phyloP scores from a whole-genome alignment of 2,329 filamentous ascomycete species.

The Diatrype stigma region DNA sequence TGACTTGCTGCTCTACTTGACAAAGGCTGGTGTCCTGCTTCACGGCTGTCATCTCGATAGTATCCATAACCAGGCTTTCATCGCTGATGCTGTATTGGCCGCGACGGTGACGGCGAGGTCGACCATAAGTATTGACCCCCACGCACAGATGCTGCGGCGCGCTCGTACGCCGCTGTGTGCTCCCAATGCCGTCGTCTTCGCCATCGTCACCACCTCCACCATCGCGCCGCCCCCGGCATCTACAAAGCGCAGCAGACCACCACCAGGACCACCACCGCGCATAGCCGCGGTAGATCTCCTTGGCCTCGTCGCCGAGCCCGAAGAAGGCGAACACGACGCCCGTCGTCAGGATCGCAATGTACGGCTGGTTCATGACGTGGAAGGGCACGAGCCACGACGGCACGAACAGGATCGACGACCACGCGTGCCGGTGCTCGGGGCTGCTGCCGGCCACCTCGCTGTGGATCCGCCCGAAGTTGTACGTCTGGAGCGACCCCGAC shows the following conservation, averaged over 20 bases:
- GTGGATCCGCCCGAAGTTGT: slow-evolving; percentile 26
- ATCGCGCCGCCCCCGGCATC: not conserved
- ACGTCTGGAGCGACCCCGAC: slow-evolving; percentile 21
- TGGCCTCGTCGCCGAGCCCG: slow-evolving; percentile 50
- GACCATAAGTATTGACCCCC: too few species aligned
- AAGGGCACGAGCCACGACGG: slow-evolving; percentile 38
- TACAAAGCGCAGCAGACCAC: slow-evolving; percentile 3
- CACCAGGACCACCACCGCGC: slow-evolving; percentile 1
- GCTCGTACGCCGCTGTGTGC: too few species aligned
- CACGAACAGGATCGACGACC: slow-evolving; percentile 44
- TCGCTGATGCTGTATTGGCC: not conserved
- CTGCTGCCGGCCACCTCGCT: slow-evolving; percentile 34
- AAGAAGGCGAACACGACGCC: slow-evolving; percentile 51
- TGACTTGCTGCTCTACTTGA: not conserved
- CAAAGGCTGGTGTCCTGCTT: not conserved
- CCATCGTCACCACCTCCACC: not conserved
- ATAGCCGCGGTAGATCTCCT: slow-evolving; percentile 42
- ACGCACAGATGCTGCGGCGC: too few species aligned
- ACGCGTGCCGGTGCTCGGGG: slow-evolving; percentile 33
- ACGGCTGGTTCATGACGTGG: slow-evolving; percentile 40
- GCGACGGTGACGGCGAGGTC: not conserved
- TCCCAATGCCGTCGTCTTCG: not conserved
- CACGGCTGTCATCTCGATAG: not conserved
- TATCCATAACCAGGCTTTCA: not conserved
- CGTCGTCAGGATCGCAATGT: slow-evolving; percentile 44